phyloP scores from a whole-genome alignment of 768 basidiomycete species.

The Phaeotremella fagi region DNA sequence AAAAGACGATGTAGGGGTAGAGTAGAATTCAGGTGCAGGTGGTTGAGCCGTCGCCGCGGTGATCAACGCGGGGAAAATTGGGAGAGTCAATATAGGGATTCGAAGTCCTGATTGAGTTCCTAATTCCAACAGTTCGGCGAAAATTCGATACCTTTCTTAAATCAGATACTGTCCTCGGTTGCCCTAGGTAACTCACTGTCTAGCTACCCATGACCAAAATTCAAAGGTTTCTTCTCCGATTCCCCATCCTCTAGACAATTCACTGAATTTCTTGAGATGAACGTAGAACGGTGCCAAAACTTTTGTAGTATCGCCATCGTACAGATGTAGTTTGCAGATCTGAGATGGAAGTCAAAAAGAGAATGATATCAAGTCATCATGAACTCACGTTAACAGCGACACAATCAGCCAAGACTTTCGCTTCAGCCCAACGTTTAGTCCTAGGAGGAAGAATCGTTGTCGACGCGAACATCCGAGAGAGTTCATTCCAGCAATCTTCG shows the following conservation, averaged over 20 bases:
- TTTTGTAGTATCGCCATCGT: conserved; percentile 77
- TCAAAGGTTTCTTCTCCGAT: conserved; percentile 96
- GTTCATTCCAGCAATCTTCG: conserved; percentile 80
- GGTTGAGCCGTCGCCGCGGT: conserved; percentile 24
- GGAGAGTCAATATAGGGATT: conserved; percentile 38
- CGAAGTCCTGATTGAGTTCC: conserved; percentile 54
- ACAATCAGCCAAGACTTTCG: conserved; percentile 91
- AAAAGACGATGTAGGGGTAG: conserved; percentile 60
- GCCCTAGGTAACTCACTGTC: conserved; percentile 65
- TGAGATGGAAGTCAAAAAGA: conserved; percentile 38
- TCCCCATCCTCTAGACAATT: conserved; percentile 82
- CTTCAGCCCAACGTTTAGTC: conserved; percentile 97
- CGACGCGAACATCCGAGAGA: conserved; percentile 83
- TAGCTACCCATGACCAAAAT: conserved; percentile 93
- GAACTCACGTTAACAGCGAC: conserved; percentile 74
- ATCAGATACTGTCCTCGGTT: neutral
- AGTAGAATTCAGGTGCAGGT: conserved; percentile 56
- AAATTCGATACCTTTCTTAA: conserved; percentile 76
- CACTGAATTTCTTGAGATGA: conserved; percentile 78
- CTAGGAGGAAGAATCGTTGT: conserved; percentile 79
- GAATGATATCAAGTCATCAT: neutral
- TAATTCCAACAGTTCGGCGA: conserved; percentile 85
- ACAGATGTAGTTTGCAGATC: conserved; percentile 87
- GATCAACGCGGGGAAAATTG: conserved; percentile 26
- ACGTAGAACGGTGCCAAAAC: conserved; percentile 76